Evolutionary conservation across 495 filamentous ascomycete genomes (phyloP), one percentile per base, ranked within the genome.

Genomic region (Astrothelium macrocarpum): DNA sequence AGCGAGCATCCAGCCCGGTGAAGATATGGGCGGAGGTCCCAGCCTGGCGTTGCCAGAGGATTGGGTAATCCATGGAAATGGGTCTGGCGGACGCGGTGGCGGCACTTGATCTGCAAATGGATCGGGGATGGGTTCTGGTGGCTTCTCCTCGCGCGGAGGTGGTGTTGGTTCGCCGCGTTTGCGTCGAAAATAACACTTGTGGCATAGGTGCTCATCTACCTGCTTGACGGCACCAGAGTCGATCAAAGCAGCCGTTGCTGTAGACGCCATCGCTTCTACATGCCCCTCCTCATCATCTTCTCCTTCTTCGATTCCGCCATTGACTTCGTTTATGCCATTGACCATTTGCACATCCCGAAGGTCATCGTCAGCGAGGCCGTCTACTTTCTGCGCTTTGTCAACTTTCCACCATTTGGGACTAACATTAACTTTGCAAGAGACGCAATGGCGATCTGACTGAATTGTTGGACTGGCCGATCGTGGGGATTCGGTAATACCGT

Each of bases 331-430:
- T 28, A 49, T 56, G 16, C 59, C 43, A 59, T n/a, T 59, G 26
- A 12, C 31, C 34, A 62, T 63, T 5, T 14, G 45, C 59, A 14
- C 59, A 60, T 32, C 67, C 34, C 18, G 60, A 60, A 16, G 11
- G 20, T 70, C 58, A 12, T 43, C 25, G 29, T 70, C 63, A 28
- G 68, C 61, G 60, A 58, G 60, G 26, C 67, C 66, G 18, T 64
- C 66, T 1, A 67, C 20, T 12, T 66, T 68, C 60, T 46, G 60
- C 25, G 25, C n/a, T 25, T 10, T 23, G 18, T 53, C 68, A 1
- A 72, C 60, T 42, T 66, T 63, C 75, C 83, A 83, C 85, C 85
- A 88, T 64, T 78, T 81, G 2, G 83, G 84, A 66, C 82, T 87
- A 36, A 81, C 78, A 59, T 84, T 80, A 53, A 82, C 76, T 25